phyloP scores from a whole-genome alignment of 805 yeast species.

The Saturnispora dispora region DNA sequence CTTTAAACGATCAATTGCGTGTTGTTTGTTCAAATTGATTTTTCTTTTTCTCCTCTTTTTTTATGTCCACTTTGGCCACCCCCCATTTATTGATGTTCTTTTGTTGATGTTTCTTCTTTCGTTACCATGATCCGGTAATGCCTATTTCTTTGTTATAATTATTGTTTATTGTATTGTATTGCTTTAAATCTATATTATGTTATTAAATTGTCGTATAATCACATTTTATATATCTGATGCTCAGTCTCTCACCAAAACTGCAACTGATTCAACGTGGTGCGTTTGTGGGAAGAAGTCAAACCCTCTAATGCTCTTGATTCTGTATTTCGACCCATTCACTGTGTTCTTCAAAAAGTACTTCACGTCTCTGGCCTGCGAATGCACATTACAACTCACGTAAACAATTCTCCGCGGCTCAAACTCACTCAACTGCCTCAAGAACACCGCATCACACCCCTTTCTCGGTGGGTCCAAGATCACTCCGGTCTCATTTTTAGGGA shows the following conservation, averaged over 20 bases:
- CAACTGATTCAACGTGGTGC: conserved; percentile 49
- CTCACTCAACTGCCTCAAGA: conserved; percentile 74
- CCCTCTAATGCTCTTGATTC: conserved; percentile 77
- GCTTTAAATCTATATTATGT: not conserved
- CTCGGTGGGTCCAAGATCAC: conserved; percentile 96
- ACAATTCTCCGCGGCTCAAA: conserved; percentile 81
- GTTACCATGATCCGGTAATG: not conserved
- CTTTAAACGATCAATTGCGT: not conserved
- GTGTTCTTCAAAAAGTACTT: conserved; percentile 71
- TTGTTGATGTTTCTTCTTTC: not conserved
- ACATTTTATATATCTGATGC: no score
- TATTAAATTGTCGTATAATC: not conserved
- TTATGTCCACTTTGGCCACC: not conserved
- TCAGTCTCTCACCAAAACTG: conserved; percentile 27
- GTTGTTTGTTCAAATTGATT: not conserved
- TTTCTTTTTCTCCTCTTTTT: not conserved
- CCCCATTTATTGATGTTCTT: not conserved
- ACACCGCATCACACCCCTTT: conserved; percentile 89
- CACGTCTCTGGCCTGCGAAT: conserved; percentile 91
- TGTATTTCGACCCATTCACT: conserved; percentile 51
- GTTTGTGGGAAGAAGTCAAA: conserved; percentile 85
- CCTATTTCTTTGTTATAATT: not conserved
- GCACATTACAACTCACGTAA: conserved; percentile 96
- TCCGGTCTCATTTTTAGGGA: conserved; percentile 70
- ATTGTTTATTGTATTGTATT: not conserved